phyloP scores from a whole-genome alignment of 345 rosid genomes.

The Boechera stricta region DNA sequence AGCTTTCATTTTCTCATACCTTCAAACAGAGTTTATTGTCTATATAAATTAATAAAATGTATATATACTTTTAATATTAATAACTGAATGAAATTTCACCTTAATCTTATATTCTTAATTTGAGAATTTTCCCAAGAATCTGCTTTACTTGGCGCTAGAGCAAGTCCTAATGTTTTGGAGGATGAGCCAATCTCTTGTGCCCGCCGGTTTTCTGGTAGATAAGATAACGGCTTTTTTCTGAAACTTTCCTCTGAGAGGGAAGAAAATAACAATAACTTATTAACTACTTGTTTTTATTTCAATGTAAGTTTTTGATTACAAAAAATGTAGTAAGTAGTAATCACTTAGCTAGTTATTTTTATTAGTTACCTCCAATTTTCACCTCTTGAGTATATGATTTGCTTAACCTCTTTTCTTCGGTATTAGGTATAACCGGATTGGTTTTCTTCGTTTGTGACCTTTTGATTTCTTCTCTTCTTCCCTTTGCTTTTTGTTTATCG shows the following conservation, averaged over 20 bases:
- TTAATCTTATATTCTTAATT: constrained; percentile 53
- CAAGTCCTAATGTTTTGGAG: constrained; percentile 38
- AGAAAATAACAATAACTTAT: background rate
- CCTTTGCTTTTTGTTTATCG: constrained; percentile 39
- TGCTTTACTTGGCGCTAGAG: constrained; percentile 46
- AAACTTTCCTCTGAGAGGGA: background rate
- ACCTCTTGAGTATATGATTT: constrained; percentile 38
- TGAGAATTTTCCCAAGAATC: constrained; percentile 76
- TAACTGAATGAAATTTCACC: constrained; percentile 45
- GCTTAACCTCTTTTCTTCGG: constrained; percentile 38
- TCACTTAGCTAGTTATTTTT: background rate
- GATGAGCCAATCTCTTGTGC: constrained; percentile 32
- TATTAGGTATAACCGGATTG: constrained; percentile 30
- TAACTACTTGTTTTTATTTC: background rate
- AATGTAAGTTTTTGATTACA: background rate
- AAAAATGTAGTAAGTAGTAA: background rate
- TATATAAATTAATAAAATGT: background rate
- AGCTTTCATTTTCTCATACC: constrained; percentile 68
- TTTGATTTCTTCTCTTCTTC: constrained; percentile 50
- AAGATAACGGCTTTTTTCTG: background rate
- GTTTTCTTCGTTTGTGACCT: constrained; percentile 35
- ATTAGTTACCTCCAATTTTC: constrained; percentile 46
- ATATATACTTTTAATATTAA: constrained; percentile 1
- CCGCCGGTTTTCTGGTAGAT: background rate
- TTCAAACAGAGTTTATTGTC: constrained; percentile 40